These are phyloP conservation scores for Phylloporus sp. DNA, from an alignment of 768 basidiomycete genomes.

Conservation along the genomic window DNA sequence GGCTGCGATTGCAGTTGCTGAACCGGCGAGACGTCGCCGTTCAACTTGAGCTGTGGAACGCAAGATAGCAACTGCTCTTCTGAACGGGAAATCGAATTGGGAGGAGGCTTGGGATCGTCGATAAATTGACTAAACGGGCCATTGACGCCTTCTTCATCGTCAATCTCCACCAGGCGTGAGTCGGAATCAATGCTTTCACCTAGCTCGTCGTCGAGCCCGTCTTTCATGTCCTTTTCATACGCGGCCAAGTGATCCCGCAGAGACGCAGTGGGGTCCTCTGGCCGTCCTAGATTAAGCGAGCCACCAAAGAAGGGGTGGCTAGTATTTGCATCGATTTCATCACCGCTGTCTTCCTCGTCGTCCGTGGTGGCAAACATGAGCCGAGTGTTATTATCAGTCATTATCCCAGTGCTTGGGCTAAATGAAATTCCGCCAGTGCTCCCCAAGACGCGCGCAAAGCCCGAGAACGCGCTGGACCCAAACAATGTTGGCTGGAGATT, in stretches of 20 bases:
- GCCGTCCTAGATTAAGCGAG: constrained; percentile 40
- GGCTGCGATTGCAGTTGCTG: constrained; percentile 48
- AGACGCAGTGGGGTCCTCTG: constrained; percentile 49
- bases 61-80: constrained; percentile 28
- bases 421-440: constrained; percentile 63
- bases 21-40: constrained; percentile 44
- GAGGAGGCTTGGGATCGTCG: constrained; percentile 33
- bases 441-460: constrained; percentile 53
- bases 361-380: constrained; percentile 62
- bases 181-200: constrained; percentile 16
- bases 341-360: constrained; percentile 56
- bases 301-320: constrained; percentile 46
- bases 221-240: constrained; percentile 48
- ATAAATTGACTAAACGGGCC: constrained; percentile 29
- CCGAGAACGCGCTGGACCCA: constrained; percentile 38
- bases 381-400: constrained; percentile 39
- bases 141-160: constrained; percentile 31
- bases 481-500: constrained; percentile 23
- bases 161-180: constrained; percentile 27
- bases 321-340: constrained; percentile 36
- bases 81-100: constrained; percentile 20
- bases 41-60: constrained; percentile 40
- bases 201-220: constrained; percentile 29
- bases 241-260: constrained; percentile 61
- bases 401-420: constrained; percentile 48